Conservation (phyloP, 352 stramenopile species). For the Phytopythium cucurbitacearum region DNA sequence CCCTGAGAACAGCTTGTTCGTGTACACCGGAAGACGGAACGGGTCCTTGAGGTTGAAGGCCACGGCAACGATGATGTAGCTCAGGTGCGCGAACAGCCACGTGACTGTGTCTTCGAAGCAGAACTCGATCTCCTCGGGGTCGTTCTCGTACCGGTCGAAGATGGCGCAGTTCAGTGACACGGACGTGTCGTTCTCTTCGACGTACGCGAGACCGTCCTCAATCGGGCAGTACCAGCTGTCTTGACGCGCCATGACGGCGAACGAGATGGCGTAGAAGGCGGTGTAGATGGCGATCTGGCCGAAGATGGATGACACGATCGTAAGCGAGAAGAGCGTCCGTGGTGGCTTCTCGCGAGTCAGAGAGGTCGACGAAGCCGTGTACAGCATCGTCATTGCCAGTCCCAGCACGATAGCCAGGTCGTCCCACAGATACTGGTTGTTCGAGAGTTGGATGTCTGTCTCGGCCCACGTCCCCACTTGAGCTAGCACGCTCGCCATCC, state of each 20-base stretch:
- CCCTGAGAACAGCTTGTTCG: conserved; percentile 22
- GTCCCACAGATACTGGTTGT: conserved; percentile 64
- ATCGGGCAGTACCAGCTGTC: conserved; percentile 37
- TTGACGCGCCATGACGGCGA: conserved; percentile 18
- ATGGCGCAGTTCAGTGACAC: conserved; percentile 20
- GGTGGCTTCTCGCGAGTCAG: conserved; percentile 33
- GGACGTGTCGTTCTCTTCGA: conserved; percentile 11
- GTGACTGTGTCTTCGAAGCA: conserved; percentile 28
- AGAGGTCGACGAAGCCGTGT: conserved; percentile 26
- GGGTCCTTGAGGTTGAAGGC: conserved; percentile 43
- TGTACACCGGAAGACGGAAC: conserved; percentile 39
- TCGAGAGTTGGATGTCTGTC: conserved; percentile 33
- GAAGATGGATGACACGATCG: conserved; percentile 33
- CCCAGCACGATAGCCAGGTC: conserved; percentile 46
- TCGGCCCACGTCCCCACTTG: conserved; percentile 21
- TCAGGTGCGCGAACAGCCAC: conserved; percentile 41
- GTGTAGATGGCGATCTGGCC: conserved; percentile 36
- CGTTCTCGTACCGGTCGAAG: conserved; percentile 17
- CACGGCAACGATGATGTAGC: conserved; percentile 32
- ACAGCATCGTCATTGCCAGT: conserved; percentile 52
- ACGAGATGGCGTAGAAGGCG: conserved; percentile 25
- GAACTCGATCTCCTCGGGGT: conserved; percentile 23
- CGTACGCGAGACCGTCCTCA: conserved; percentile 15
- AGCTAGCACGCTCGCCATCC: conserved; percentile 29
- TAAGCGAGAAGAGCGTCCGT: conserved; percentile 44